phyloP scores from a whole-genome alignment of 2,329 filamentous ascomycete species.

The Elsinoe batatas region DNA sequence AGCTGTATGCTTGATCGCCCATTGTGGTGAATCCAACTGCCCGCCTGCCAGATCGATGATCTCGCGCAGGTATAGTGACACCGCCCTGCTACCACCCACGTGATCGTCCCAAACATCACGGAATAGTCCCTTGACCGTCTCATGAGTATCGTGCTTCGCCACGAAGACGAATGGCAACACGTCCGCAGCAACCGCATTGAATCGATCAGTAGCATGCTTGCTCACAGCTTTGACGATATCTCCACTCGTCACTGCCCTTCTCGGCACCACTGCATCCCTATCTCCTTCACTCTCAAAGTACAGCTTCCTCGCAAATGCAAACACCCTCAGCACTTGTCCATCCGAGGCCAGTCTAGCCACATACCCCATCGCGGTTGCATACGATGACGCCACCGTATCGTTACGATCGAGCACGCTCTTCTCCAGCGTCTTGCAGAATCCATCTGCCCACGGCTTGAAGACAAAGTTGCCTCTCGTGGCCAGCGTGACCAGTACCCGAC shows the following conservation, averaged over 20 bases:
- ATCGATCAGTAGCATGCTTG: constrained; percentile 81
- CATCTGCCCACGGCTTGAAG: constrained; percentile 64
- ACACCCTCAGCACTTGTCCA: constrained; percentile 46
- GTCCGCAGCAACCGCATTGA: constrained; percentile 62
- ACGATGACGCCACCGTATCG: constrained; percentile 83
- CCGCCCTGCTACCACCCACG: constrained; percentile 72
- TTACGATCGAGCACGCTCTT: constrained; percentile 84
- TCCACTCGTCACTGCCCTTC: constrained; percentile 56
- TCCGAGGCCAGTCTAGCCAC: constrained; percentile 58
- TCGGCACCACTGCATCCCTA: constrained; percentile 27
- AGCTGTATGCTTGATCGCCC: constrained; percentile 82
- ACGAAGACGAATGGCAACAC: constrained; percentile 83
- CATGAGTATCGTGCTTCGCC: constrained; percentile 73
- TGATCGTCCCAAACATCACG: constrained; percentile 82
- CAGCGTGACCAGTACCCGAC: constrained; percentile 72
- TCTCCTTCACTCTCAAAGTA: constrained; percentile 81
- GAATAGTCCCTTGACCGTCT: constrained; percentile 70
- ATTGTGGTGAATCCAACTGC: constrained; percentile 69
- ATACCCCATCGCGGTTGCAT: constrained; percentile 79
- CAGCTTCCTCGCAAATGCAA: constrained; percentile 51
- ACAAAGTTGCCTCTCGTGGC: constrained; percentile 68
- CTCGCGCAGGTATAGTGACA: constrained; percentile 74
- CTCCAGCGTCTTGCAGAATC: constrained; percentile 66
- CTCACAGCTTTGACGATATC: constrained; percentile 76
- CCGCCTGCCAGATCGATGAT: constrained; percentile 60